Percentiles rank a stretch among this genome's conserved stretches.
phyloP scores from a whole-genome alignment of 1,139 yeast genomes.

The Keqinozyma sinolaborantium region DNA sequence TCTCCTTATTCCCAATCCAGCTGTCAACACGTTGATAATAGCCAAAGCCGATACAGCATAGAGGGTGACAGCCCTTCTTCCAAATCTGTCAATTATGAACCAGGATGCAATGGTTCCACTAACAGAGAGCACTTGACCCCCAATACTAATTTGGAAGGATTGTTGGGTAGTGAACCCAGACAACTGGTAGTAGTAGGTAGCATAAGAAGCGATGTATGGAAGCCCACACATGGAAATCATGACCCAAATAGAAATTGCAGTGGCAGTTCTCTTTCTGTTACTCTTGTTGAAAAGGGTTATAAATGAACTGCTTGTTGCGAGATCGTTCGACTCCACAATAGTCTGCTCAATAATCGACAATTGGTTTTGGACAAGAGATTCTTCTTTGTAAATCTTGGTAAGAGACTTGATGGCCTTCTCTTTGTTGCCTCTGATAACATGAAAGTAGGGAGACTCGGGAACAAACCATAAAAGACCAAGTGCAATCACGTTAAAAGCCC shows the following conservation, averaged over 20 bases:
- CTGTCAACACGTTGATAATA: too few relatives aligned
- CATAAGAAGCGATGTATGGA: constrained; percentile 13
- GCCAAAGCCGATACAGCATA: too few relatives aligned
- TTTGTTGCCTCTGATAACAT: constrained; percentile 13
- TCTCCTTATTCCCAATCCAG: too few relatives aligned
- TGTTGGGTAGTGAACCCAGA: constrained; percentile 14
- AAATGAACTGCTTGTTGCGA: too few relatives aligned
- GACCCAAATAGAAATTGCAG: constrained; percentile 13
- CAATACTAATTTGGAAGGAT: constrained; percentile 20
- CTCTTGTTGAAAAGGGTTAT: constrained; percentile 14
- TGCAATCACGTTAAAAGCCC: constrained; percentile 17
- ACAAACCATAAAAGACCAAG: constrained; percentile 10
- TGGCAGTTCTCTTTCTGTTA: constrained; percentile 14
- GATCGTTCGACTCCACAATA: too few relatives aligned
- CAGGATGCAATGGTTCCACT: constrained; percentile 10
- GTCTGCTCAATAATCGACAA: too few relatives aligned
- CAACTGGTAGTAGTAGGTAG: constrained; percentile 17
- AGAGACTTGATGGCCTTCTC: too few relatives aligned
- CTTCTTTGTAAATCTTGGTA: too few relatives aligned
- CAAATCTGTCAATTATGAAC: constrained; percentile 13
- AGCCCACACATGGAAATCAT: constrained; percentile 17
- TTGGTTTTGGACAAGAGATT: too few relatives aligned
- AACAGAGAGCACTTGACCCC: constrained; percentile 26
- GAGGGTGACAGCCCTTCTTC: constrained; percentile 15
- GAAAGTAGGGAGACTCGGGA: constrained; percentile 18